phyloP scores from a whole-genome alignment of 2,329 filamentous ascomycete species.

The Orbilia oligospora region DNA sequence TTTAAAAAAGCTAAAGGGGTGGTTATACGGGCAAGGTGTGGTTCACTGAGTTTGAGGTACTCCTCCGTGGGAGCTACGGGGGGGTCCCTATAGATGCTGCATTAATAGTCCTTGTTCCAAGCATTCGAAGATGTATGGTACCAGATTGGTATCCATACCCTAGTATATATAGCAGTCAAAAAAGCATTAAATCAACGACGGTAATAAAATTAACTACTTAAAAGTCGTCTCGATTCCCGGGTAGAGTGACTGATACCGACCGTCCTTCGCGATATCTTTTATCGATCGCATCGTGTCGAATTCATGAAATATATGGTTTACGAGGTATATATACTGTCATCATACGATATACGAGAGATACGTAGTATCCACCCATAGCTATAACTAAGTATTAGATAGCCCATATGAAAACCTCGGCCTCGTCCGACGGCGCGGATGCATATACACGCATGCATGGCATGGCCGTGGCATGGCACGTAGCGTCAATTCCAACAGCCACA shows the following conservation, averaged over 20 bases:
- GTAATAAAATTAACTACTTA: neutral
- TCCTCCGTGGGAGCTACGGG: neutral
- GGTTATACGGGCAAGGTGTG: neutral
- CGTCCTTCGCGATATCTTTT: too few relatives aligned
- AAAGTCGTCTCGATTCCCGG: neutral
- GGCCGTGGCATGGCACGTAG: too few relatives aligned
- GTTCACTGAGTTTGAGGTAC: neutral
- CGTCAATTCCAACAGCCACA: neutral
- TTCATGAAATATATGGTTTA: neutral
- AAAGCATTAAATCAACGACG: conserved; percentile 6
- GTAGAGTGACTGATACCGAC: neutral
- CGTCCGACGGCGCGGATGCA: neutral
- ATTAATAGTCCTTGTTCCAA: neutral
- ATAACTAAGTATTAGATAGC: too few relatives aligned
- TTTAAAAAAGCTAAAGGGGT: neutral
- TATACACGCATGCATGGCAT: neutral
- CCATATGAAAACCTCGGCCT: neutral
- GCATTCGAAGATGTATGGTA: neutral
- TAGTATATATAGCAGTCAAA: neutral
- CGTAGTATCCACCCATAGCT: too few relatives aligned
- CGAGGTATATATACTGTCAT: neutral
- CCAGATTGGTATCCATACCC: neutral
- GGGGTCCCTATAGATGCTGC: neutral
- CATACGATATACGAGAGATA: neutral
- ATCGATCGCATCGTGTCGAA: neutral